These are phyloP conservation scores for Tolypocladium pustulatum DNA, from an alignment of 2,329 filamentous ascomycete species.

Conservation along the genomic window DNA sequence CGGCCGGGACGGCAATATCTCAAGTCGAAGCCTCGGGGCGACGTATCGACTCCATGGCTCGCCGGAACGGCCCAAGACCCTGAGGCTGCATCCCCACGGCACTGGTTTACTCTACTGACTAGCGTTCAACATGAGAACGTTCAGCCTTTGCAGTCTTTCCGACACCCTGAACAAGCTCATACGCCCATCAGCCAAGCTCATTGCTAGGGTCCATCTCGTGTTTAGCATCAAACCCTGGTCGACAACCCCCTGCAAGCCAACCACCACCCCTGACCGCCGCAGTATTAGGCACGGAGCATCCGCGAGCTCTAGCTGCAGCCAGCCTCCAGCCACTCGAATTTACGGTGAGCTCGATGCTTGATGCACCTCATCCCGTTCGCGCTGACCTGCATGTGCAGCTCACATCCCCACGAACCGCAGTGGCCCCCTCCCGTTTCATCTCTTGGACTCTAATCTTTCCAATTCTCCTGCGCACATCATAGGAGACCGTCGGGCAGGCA, in stretches of 20 bases:
- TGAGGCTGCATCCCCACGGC: no score
- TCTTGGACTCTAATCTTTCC: not conserved
- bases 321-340: slow-evolving; percentile 19
- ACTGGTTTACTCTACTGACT: no score
- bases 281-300: not conserved
- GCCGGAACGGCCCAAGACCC: no score
- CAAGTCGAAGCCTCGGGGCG: no score
- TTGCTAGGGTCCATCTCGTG: not conserved
- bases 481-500: not conserved
- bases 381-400: not conserved
- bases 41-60: no score
- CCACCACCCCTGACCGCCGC: not conserved
- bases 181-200: no score
- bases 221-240: not conserved
- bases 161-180: no score
- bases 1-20: no score
- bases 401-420: not conserved
- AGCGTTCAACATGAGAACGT: no score
- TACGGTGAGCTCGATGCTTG: slow-evolving; percentile 11
- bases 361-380: not conserved
- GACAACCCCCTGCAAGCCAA: not conserved
- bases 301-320: not conserved
- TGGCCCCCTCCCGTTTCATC: not conserved
- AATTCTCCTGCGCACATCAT: not conserved
- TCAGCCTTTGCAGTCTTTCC: no score